Base-by-base conservation (phyloP, 2,329 filamentous ascomycete species). In the Colletotrichum paranaense region DNA sequence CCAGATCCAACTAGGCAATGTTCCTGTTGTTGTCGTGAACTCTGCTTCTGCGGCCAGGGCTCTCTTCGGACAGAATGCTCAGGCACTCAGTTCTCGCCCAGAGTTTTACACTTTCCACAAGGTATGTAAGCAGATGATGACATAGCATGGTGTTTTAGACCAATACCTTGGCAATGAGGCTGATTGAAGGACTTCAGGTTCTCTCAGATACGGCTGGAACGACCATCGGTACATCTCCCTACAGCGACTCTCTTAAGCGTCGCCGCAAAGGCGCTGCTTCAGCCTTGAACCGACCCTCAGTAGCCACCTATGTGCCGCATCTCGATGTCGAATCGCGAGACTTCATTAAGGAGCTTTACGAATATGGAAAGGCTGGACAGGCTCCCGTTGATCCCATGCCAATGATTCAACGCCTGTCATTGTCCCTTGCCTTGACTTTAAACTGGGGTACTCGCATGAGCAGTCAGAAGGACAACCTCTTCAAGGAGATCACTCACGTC, bases 201-300 rank as follows among this genome's bases (percentile, higher is more conserved):
- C 84, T 92, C 2, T 91, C 89, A 2, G 90, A 91, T 56, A 92
- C 91, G 0, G 88, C 90, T 1, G 91, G 91, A 6, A 92, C 91
- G 0, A 93, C 91, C 0, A 92, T 93, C 68, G 91, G 91, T 0
- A 93, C 91, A 0, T 91, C 89, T 1, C 91, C 91, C 0, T 93
- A 91, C 78, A 90, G 88, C 67, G 91, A 93, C 4, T 91, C 88
- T 0, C 81, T 92, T 32, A 93, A 92, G 79, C 84, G 90, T 5
- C 84, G 91, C 42, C 86, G 91, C 70, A 93, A 93, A 79, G 91
- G 90, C 19, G 91, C 91, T 1, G 91, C 91, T 0, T 89, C 89
- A 4, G 91, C 91, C 1, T 83, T 93, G 22, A 93, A 93, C 79
- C 89, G 91, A 60, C 90, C 91, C 0, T 90, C 90, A 0, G 89